These are phyloP conservation scores for Cardamine occulta DNA, from an alignment of 345 rosid species.

Conservation along the genomic window DNA sequence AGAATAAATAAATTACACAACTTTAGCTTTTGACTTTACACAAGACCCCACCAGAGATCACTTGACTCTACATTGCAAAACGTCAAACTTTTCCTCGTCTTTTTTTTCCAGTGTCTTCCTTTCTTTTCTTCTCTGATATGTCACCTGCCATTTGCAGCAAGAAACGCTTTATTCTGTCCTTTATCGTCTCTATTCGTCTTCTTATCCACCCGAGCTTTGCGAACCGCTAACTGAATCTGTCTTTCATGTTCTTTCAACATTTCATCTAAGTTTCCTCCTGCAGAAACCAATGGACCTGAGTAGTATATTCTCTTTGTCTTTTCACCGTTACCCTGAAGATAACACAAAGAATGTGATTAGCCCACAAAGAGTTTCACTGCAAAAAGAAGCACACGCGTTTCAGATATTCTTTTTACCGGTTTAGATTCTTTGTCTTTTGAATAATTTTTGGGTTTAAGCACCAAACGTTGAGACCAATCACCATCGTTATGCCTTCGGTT, in stretches of 20 bases:
- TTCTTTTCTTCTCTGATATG: not conserved
- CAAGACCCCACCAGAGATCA: conserved; percentile 29
- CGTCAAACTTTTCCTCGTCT: conserved; percentile 4
- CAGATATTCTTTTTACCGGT: conserved; percentile 47
- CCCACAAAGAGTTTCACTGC: conserved; percentile 13
- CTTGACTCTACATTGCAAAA: conserved; percentile 12
- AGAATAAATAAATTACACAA: conserved; percentile 20
- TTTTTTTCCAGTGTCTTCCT: conserved; percentile 21
- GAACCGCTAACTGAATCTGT: conserved; percentile 74
- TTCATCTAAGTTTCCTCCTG: conserved; percentile 76
- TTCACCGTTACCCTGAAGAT: conserved; percentile 44
- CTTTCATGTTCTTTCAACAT: conserved; percentile 92
- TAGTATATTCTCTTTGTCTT: conserved; percentile 57
- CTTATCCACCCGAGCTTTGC: conserved; percentile 75
- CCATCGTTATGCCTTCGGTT: conserved; percentile 39
- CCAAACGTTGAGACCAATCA: conserved; percentile 59
- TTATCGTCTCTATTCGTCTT: conserved; percentile 42
- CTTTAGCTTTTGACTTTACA: conserved; percentile 29
- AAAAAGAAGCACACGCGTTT: conserved; percentile 9
- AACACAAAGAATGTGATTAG: conserved; percentile 3
- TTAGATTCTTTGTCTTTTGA: conserved; percentile 46
- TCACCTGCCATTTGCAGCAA: conserved; percentile 42
- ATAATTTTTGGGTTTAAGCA: conserved; percentile 42
- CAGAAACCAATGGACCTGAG: conserved; percentile 74
- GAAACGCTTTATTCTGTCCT: conserved; percentile 24